These are phyloP conservation scores for Candolleomyces eurysporus DNA, from an alignment of 768 basidiomycete genomes.

Conservation along the genomic window DNA sequence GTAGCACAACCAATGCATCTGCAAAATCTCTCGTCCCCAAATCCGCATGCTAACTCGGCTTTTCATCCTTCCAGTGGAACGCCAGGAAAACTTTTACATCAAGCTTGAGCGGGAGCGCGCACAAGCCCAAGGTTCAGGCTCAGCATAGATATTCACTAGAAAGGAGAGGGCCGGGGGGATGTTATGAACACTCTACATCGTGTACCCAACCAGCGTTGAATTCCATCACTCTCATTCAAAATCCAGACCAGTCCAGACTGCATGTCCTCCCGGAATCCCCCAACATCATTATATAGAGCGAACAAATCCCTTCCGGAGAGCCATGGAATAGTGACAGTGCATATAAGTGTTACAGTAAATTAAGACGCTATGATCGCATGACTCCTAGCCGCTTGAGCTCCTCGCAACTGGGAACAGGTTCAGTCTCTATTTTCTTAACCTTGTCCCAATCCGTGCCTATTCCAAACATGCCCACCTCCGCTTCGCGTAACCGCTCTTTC, in stretches of 20 bases:
- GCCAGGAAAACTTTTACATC: conserved; percentile 83
- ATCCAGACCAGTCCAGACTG: conserved; percentile 12
- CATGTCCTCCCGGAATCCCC: not conserved
- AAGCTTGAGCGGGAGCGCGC: conserved; percentile 70
- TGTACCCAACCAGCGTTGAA: not conserved
- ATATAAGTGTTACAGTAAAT: conserved; percentile 19
- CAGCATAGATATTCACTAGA: not conserved
- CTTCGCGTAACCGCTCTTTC: conserved; percentile 69
- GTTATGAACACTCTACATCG: not conserved
- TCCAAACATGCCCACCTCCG: conserved; percentile 85
- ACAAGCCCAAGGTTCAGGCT: conserved; percentile 19
- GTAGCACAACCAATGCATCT: conserved; percentile 26
- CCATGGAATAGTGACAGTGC: conserved; percentile 2
- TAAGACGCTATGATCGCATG: conserved; percentile 25
- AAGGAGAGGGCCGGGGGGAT: not conserved
- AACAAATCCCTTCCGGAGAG: not conserved
- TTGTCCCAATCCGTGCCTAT: conserved; percentile 92
- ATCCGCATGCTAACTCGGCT: not conserved
- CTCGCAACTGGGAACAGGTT: conserved; percentile 76
- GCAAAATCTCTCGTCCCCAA: not conserved
- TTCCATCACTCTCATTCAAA: conserved; percentile 4
- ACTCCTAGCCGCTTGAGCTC: conserved; percentile 65
- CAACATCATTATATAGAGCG: not conserved
- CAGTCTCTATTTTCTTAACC: conserved; percentile 67
- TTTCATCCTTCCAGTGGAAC: conserved; percentile 55